Conservation (phyloP, 768 basidiomycete species). For the Phanerodontia chrysosporium region DNA sequence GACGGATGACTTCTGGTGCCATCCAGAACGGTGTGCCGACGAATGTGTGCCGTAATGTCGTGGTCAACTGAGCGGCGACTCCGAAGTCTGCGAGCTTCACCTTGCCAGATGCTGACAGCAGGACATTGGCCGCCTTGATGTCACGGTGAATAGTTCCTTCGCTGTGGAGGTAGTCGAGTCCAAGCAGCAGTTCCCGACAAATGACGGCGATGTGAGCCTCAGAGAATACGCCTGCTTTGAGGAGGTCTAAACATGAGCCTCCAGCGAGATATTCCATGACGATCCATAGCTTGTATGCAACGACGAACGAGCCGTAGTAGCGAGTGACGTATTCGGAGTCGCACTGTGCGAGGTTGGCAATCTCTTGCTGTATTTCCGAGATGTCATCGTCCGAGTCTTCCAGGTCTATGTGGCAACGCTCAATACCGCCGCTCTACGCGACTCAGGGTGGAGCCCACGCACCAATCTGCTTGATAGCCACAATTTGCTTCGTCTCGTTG, state of each 20-base stretch:
- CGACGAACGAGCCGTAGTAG: conserved; percentile 96
- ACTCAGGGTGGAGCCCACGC: conserved; percentile 24
- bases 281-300: conserved; percentile 97
- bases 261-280: conserved; percentile 99
- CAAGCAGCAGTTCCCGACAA: conserved; percentile 87
- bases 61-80: conserved; percentile 95
- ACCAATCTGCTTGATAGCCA: conserved; percentile 99
- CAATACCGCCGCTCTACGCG: background rate
- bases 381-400: conserved; percentile 99
- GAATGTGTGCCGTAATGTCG: conserved; percentile 92
- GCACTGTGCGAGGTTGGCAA: conserved; percentile 91
- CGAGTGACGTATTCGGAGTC: conserved; percentile 95
- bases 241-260: conserved; percentile 95
- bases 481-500: conserved; percentile 89
- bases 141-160: conserved; percentile 98
- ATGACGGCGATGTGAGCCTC: conserved; percentile 95
- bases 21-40: conserved; percentile 98
- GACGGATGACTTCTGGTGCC: conserved; percentile 97
- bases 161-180: conserved; percentile 93
- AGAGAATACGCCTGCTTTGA: conserved; percentile 86
- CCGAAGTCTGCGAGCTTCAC: conserved; percentile 99
- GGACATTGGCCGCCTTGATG: conserved; percentile 96
- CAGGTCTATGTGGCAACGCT: conserved; percentile 55
- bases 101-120: conserved; percentile 84
- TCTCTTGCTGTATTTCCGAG: conserved; percentile 97